Evolutionary conservation across 768 basidiomycete species (phyloP), one percentile per base, ranked within the genome.

Genomic region (Pleurotus cornucopiae): DNA sequence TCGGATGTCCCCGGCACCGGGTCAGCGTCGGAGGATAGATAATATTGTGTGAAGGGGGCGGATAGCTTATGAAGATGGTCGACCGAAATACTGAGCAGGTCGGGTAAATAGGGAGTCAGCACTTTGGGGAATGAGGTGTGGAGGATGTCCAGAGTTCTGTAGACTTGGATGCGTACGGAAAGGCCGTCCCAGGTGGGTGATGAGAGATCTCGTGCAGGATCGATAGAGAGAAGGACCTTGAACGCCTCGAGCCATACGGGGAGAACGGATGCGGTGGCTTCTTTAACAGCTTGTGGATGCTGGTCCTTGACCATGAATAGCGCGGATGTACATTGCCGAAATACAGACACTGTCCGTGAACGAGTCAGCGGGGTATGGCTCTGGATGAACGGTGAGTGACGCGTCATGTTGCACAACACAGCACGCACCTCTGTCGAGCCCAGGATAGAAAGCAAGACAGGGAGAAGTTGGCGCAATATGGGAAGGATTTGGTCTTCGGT

Each of bases 231-330:
- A 12, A 98, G 76, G 13, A 85, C 82, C 59, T 83, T 84, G 76
- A 98, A 94, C 0, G 91, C 91, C 38, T 89, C 87, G n/a, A 98
- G 72, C 97, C 97, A 99, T 13, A 85, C 77, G 1, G 95, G 92
- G 5, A 96, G 81, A 41, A 98, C 84, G 44, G 83, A 80, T 21
- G 82, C 84, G 34, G 83, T 82, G 0, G 94, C 94, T 61, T 91
- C 87, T 64, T 89, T 89, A 38, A 91, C 91, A 0, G 90, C 83
- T 56, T 88, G 84, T 0, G 94, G 92, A 62, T 94, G 88, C 61
- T 94, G 88, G 37, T 94, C 93, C 67, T 94, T 94, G 56, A 98
- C 93, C 86, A 95, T 98, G 70, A 90, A 94, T 14, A 98, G 77
- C 4, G 94, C 88, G 51, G 84, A 82, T 3, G 97, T 77, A 64